A percentile compares a stretch with the other conserved stretches of the same genome.
phyloP scores from a whole-genome alignment of 805 yeast genomes.

The Wickerhamomyces queroliae region DNA sequence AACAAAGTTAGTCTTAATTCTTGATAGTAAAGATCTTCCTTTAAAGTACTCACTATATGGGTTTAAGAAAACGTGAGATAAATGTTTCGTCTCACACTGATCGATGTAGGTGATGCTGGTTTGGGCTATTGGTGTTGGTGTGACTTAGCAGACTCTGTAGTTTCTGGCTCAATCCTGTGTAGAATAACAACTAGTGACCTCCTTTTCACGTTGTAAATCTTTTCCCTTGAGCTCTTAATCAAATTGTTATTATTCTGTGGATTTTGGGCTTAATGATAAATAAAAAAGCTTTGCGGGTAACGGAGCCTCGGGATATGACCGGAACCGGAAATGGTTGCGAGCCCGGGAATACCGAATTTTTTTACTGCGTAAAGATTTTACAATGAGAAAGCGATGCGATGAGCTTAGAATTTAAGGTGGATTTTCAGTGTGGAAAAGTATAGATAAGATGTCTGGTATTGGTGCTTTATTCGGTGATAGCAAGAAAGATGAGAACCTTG shows the following conservation, averaged over 20 bases:
- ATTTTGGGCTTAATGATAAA: not conserved
- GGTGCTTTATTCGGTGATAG: slow-evolving; percentile 26
- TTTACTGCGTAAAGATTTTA: not conserved
- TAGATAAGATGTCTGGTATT: slow-evolving; percentile 24
- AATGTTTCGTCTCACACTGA: too few relatives aligned
- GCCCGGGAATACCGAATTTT: not conserved
- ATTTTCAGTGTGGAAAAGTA: too few relatives aligned
- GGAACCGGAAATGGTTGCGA: not conserved
- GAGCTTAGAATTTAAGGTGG: not conserved
- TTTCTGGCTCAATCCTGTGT: too few relatives aligned
- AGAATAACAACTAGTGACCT: too few relatives aligned
- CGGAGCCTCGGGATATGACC: too few relatives aligned
- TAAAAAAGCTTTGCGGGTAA: not conserved
- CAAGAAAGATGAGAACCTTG: slow-evolving; percentile 25
- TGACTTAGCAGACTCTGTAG: too few relatives aligned
- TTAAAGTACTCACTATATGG: too few relatives aligned
- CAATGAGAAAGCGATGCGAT: not conserved
- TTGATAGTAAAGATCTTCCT: too few relatives aligned
- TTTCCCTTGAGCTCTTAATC: not conserved
- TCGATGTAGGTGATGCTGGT: too few relatives aligned
- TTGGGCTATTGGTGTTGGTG: too few relatives aligned
- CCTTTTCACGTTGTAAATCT: not conserved
- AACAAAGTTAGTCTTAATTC: not conserved
- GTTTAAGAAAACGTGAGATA: too few relatives aligned
- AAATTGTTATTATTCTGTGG: not conserved